Evolutionary conservation across 495 filamentous ascomycete genomes (phyloP), one percentile per base, ranked within the genome.

Genomic region (Penicillium coprophilum): DNA sequence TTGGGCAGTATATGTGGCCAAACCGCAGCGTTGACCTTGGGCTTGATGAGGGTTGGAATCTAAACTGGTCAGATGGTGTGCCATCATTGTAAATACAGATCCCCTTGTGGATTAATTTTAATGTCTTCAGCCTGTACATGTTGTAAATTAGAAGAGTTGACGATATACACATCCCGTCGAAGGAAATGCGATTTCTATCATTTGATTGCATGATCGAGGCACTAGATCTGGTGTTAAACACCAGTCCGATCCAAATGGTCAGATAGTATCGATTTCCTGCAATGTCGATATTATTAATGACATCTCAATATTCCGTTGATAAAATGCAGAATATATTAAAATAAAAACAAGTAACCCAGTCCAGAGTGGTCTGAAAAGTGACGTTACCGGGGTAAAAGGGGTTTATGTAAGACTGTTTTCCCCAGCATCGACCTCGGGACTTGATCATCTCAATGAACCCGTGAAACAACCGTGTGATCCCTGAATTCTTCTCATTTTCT

Each of bases 11-110:
- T 15, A 56, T 59, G n/a, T 71, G 66, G 62, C 57, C 62, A 9
- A 69, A 59, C 46, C 50, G 60, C 11, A 59, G 60, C 46, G 38
- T 73, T 21, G 71, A 74, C 48, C 47, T 74, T 9, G 72, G 72
- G 36, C 53, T 76, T 13, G 72, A 75, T 41, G 66, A 73, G 46
- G 73, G 73, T 36, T 76, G 73, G 73, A 69, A 68, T 48, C 56
- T 73, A 61, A 66, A 73, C 40, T 74, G 73, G 71, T 62, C 60
- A 41, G 66, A 71, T 62, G 55, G 47, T 39, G 30, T 50, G 32
- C 49, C 51, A 12, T 43, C 52, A 20, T 36, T 43, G 8, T 39
- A 15, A 40, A 28, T 40, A 6, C 30, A 23, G 23, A 51, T 8
- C 9, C 7, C 49, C 19, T 9, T 49, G 3, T 38, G 34, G 7